A percentile compares a stretch with the other conserved stretches of the same genome.
Conservation (phyloP, 768 basidiomycete genomes). For the Kwoniella mangroviensis region DNA sequence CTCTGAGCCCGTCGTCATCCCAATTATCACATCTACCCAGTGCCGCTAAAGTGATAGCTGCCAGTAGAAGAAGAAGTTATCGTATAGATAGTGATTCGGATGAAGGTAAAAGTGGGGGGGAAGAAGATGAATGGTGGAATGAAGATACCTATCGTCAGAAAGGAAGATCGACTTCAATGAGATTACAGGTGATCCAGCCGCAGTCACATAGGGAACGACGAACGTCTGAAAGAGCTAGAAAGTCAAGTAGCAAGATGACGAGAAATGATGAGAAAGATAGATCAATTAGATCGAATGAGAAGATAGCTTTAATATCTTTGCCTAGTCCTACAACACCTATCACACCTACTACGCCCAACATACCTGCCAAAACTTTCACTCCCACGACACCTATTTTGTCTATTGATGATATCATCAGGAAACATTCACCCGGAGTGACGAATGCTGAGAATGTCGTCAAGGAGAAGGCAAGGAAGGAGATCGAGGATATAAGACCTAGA, state of each 20-base stretch:
- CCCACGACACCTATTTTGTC: slow-evolving; percentile 32
- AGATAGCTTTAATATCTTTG: not conserved
- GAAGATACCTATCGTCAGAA: not conserved
- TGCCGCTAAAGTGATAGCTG: slow-evolving; percentile 7
- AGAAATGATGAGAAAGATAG: not conserved
- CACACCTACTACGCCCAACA: slow-evolving; percentile 2
- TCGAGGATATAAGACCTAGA: slow-evolving; percentile 18
- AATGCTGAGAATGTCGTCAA: slow-evolving; percentile 20
- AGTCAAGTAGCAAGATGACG: not conserved
- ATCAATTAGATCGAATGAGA: not conserved
- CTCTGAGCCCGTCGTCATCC: slow-evolving; percentile 9
- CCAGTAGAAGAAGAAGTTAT: slow-evolving; percentile 19
- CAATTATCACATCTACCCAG: slow-evolving; percentile 8
- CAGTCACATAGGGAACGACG: not conserved
- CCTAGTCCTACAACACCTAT: slow-evolving; percentile 14
- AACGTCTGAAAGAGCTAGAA: not conserved
- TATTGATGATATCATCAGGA: slow-evolving; percentile 52
- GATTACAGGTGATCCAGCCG: slow-evolving; percentile 1
- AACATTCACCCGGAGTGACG: slow-evolving; percentile 33
- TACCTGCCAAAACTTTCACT: slow-evolving; percentile 2
- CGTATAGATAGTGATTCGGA: slow-evolving; percentile 9
- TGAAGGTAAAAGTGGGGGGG: not conserved
- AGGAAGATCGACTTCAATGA: not conserved
- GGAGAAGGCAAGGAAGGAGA: slow-evolving; percentile 31
- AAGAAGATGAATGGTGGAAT: slow-evolving; percentile 5